Evolutionary conservation across 352 stramenopile genomes (phyloP).

Genomic region (Globisporangium spinosum): DNA sequence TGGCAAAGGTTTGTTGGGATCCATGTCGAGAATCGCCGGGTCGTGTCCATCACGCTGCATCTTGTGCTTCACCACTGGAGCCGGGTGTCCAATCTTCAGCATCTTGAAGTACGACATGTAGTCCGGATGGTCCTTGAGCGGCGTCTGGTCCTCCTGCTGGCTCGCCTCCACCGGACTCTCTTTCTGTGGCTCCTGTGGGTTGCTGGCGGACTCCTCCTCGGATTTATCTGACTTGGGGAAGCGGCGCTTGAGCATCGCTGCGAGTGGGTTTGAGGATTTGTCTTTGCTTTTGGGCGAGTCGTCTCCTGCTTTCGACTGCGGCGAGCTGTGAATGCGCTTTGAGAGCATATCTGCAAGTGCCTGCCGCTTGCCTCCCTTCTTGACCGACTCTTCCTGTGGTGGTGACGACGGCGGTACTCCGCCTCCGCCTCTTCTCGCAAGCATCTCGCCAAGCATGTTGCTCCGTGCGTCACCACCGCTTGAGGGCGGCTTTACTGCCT

Average conservation of each 20-base stretch:
- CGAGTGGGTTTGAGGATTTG: constrained; percentile 10
- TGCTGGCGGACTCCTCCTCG: not conserved
- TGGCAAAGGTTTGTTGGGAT: constrained; percentile 51
- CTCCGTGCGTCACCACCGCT: constrained; percentile 15
- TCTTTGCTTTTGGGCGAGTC: constrained; percentile 8
- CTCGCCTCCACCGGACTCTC: constrained; percentile 8
- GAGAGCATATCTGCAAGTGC: constrained; percentile 42
- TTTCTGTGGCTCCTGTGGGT: constrained; percentile 9
- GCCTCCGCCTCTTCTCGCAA: constrained; percentile 22
- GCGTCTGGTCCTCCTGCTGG: constrained; percentile 27
- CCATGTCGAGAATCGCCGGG: constrained; percentile 54
- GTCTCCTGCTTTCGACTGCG: not conserved
- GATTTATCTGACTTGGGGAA: constrained; percentile 2
- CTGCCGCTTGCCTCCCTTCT: constrained; percentile 21
- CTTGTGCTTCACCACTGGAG: constrained; percentile 68
- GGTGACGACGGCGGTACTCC: not conserved
- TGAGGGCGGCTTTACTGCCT: constrained; percentile 15
- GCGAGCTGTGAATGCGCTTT: constrained; percentile 22
- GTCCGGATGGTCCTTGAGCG: constrained; percentile 61
- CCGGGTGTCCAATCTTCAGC: constrained; percentile 67
- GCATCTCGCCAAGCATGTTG: constrained; percentile 38
- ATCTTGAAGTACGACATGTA: constrained; percentile 83
- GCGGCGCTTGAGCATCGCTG: constrained; percentile 15
- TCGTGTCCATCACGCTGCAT: constrained; percentile 72
- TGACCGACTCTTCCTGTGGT: constrained; percentile 3